Evolutionary conservation across 305 asterid species (phyloP).

Genomic region (Rubia peregrina): DNA sequence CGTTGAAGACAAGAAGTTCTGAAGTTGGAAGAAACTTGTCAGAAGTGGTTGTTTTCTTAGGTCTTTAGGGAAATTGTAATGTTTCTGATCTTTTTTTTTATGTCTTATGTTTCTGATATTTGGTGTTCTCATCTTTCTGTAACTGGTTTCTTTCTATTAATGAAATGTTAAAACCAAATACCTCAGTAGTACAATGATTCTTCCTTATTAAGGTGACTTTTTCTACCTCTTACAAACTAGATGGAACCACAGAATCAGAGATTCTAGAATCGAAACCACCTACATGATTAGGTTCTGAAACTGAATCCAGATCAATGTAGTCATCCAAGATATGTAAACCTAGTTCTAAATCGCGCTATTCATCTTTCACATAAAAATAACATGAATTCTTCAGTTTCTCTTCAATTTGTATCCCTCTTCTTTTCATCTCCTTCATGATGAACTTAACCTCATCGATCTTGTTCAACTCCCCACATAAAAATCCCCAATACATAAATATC

Average conservation of each 20-base stretch:
- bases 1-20: not conserved
- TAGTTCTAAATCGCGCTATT: not conserved
- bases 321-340: not conserved
- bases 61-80: not conserved
- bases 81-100: not conserved
- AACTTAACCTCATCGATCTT: constrained; percentile 35
- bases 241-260: too few species aligned
- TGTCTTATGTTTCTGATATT: too few species aligned
- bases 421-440: constrained; percentile 49
- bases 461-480: constrained; percentile 20
- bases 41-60: not conserved
- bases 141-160: too few species aligned
- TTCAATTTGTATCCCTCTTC: constrained; percentile 31
- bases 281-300: too few species aligned
- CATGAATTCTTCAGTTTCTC: constrained; percentile 26
- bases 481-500: constrained; percentile 12
- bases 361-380: constrained; percentile 6
- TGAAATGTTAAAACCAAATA: too few species aligned
- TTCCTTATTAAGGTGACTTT: too few species aligned
- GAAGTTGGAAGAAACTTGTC: not conserved
- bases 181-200: not conserved
- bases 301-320: not conserved
- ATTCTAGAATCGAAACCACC: too few species aligned
- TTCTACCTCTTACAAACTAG: too few species aligned
- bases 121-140: not conserved